These are phyloP conservation scores for Flueggea neowawraea DNA, from an alignment of 441 rosid species.

Conservation along the genomic window DNA sequence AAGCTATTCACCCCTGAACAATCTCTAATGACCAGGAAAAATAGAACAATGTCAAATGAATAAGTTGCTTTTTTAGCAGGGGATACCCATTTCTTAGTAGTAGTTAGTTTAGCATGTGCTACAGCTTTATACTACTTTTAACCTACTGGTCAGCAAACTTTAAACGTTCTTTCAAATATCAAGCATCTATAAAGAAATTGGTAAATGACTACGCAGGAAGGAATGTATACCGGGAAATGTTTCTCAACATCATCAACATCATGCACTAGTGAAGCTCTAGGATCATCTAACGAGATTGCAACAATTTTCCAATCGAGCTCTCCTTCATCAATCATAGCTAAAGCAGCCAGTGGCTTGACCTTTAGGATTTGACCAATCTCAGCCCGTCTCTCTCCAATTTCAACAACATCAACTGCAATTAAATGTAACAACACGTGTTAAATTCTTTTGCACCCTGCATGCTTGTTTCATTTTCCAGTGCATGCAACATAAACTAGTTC, in stretches of 20 bases:
- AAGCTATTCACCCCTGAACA: no score
- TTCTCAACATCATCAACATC: slow-evolving; percentile 85
- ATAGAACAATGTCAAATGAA: no score
- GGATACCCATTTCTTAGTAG: no score
- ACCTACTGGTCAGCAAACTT: no score
- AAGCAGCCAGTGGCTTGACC: slow-evolving; percentile 78
- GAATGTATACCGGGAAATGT: slow-evolving; percentile 70
- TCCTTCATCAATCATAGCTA: slow-evolving; percentile 95
- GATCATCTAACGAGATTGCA: slow-evolving; percentile 86
- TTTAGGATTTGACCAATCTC: slow-evolving; percentile 68
- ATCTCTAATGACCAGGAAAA: no score
- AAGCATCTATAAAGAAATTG: neutral
- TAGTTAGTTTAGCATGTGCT: no score
- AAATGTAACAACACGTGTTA: no score
- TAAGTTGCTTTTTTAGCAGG: no score
- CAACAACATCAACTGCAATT: slow-evolving; percentile 80
- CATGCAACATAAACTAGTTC: slow-evolving; percentile 6
- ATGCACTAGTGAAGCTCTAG: slow-evolving; percentile 80
- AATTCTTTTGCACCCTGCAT: no score
- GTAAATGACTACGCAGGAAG: neutral
- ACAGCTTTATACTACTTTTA: no score
- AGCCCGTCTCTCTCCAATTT: slow-evolving; percentile 68
- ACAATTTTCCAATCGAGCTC: slow-evolving; percentile 95
- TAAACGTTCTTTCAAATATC: no score
- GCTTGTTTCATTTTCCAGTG: no score